These are phyloP conservation scores for Penicillium psychrofluorescens DNA, from an alignment of 495 filamentous ascomycete genomes.

Conservation along the genomic window DNA sequence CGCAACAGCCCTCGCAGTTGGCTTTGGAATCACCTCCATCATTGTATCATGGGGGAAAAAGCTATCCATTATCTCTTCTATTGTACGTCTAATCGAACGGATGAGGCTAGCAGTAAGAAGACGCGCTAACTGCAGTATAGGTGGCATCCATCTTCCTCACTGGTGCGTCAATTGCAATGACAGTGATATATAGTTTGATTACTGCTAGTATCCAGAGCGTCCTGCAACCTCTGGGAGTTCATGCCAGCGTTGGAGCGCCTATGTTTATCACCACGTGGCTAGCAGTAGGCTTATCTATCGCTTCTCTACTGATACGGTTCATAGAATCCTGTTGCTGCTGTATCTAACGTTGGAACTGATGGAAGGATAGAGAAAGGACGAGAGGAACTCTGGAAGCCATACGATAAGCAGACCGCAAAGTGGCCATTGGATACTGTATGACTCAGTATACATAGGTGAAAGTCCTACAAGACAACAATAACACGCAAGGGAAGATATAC, in stretches of 20 bases:
- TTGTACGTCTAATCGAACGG: background rate
- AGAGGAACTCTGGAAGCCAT: no score
- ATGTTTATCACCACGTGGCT: background rate
- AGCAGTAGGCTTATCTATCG: slow-evolving; percentile 1
- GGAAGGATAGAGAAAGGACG: no score
- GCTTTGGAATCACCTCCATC: background rate
- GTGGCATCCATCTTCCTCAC: background rate
- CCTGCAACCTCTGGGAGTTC: background rate
- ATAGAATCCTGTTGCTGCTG: slow-evolving; percentile 2
- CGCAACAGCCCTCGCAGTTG: background rate
- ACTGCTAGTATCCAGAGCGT: background rate
- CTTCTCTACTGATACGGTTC: background rate
- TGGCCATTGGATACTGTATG: no score
- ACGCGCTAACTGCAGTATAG: background rate
- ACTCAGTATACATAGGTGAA: no score
- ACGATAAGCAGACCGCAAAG: no score
- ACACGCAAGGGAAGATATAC: no score
- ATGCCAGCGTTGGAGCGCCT: background rate
- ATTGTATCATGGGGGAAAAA: background rate
- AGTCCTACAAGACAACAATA: no score
- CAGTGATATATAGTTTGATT: background rate
- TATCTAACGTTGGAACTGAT: background rate
- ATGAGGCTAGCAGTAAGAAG: background rate
- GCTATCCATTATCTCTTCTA: background rate
- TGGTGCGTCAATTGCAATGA: background rate